Conservation (phyloP, 1,139 yeast species). For the Pichia kudriavzevii region DNA sequence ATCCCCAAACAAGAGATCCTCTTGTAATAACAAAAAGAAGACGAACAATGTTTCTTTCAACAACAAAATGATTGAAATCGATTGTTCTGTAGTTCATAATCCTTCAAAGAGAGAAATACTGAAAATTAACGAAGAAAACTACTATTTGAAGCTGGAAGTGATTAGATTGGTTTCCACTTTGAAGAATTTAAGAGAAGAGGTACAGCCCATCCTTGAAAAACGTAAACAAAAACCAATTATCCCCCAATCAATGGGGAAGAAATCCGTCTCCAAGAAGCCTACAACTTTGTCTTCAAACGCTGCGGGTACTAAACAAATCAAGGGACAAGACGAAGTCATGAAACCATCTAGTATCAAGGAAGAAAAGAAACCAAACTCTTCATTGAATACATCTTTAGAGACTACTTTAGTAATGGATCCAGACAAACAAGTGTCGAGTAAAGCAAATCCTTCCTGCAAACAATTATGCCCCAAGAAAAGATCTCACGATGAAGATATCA, state of each 20-base stretch:
- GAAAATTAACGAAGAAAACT: conserved; percentile 30
- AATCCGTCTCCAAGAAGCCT: no score
- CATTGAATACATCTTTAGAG: no score
- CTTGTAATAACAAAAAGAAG: not conserved
- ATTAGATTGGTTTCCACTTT: conserved; percentile 29
- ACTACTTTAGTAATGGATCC: no score
- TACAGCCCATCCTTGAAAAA: conserved; percentile 11
- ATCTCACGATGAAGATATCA: conserved; percentile 26
- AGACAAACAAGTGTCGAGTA: no score
- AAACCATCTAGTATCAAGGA: no score
- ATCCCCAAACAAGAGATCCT: no score
- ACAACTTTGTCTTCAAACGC: no score
- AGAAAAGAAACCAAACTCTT: no score
- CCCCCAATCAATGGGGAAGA: no score
- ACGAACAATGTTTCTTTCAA: not conserved
- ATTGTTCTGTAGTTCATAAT: conserved; percentile 20
- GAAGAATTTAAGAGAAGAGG: conserved; percentile 23
- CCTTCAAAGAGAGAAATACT: conserved; percentile 29
- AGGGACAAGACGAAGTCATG: no score
- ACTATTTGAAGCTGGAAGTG: conserved; percentile 29
- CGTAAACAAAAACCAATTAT: conserved; percentile 6
- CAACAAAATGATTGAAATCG: conserved; percentile 14
- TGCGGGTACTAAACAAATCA: no score
- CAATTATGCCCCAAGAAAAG: conserved; percentile 10
- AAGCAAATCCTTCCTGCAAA: no score